Evolutionary conservation across 164 flowering plant genomes (phyloP), one percentile per base, ranked within the genome.

Genomic region (Warburgia ugandensis): DNA sequence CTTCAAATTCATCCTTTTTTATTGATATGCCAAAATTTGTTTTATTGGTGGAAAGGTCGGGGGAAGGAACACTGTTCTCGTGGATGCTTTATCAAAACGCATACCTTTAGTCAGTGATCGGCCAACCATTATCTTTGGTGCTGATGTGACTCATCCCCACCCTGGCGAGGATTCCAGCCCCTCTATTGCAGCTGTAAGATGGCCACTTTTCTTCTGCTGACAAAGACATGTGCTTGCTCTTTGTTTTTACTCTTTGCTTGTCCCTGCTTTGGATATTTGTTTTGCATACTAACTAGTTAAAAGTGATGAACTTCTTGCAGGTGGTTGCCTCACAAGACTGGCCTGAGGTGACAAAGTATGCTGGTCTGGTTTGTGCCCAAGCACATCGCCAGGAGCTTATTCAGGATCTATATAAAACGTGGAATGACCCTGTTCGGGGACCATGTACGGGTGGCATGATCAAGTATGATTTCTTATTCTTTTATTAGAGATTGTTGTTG

Each of bases 311-410:
- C n/a, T 19, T 20, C n/a, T 27, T 52, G 27, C 58, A 78, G 84
- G 78, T 78, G 11, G 81, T 78, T 32, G 84, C 80, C 9, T 78
- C 81, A 29, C 81, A 78, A 63, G 84, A 78, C 49, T 78, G 84
- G 80, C 80, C 80, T 19, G 80, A 76, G 52, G 73, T 76, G 21
- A 78, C 84, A 19, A 76, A 78, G 52, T 78, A 78, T 64, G 73
- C 81, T 4, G 81, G 84, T 3, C 25, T 78, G 48, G 84, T 78
- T 3, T 78, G 81, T 62, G 81, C 80, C 30, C 84, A 78, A 58
- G 72, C 81, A 52, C 81, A 78, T 58, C 48, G 80, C 22, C 79
- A 78, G 50, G 84, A 76, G 62, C 70, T 78, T 30, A 76, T 78
- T 23, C 84, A 78, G 54, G 84, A 78, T 38, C 50, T 78, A 60